Conservation (phyloP, 805 yeast genomes). For the Ogataea wickerhamii region DNA sequence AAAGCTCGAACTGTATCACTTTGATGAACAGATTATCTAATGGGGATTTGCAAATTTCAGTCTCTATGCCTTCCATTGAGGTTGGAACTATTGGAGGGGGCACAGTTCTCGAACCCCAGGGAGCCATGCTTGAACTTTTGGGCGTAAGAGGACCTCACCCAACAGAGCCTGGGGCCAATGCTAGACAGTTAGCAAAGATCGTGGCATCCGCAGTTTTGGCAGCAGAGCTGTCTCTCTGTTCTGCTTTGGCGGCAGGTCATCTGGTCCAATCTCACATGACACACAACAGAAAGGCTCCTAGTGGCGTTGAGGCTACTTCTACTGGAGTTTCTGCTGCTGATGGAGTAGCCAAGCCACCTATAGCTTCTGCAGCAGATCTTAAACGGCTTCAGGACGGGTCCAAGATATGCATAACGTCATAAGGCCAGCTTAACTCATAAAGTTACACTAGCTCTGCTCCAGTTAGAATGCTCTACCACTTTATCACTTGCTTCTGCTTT, state of each 20-base stretch:
- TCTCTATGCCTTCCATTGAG: conserved; percentile 99
- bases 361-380: conserved; percentile 29
- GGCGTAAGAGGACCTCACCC: conserved; percentile 97
- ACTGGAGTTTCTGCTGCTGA: conserved; percentile 19
- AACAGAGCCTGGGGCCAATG: conserved; percentile 88
- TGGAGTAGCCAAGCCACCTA: not conserved
- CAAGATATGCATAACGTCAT: conserved; percentile 69
- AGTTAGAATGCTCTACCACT: too few species aligned
- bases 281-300: conserved; percentile 62
- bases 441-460: too few species aligned
- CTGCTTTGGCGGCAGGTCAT: conserved; percentile 98
- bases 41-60: conserved; percentile 86
- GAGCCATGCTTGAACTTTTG: conserved; percentile 88
- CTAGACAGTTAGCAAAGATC: conserved; percentile 86
- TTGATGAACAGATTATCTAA: conserved; percentile 72
- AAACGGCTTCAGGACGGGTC: conserved; percentile 65
- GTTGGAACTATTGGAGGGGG: conserved; percentile 99
- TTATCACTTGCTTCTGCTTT: too few species aligned
- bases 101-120: conserved; percentile 94
- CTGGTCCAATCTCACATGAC: conserved; percentile 96
- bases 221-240: conserved; percentile 89
- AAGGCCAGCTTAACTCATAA: conserved; percentile 7
- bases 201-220: conserved; percentile 95
- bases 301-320: conserved; percentile 26
- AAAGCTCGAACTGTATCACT: conserved; percentile 95